Conservation (phyloP, 2,329 filamentous ascomycete species). For the Helminthosporium solani region DNA sequence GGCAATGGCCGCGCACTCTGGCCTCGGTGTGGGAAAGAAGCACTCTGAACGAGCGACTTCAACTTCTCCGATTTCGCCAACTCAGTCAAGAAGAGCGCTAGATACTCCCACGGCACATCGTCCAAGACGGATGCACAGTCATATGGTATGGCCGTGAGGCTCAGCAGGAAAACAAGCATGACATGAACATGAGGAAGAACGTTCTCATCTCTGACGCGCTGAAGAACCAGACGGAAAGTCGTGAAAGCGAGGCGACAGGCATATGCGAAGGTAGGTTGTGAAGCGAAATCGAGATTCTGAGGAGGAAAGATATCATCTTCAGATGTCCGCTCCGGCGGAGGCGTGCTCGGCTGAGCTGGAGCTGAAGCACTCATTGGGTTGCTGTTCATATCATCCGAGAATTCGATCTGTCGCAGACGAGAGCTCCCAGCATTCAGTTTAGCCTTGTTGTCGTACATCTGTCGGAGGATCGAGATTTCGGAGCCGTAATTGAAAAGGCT, state of each 20-base stretch:
- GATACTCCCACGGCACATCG: slow-evolving; percentile 56
- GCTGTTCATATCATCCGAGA: no score
- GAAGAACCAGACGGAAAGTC: slow-evolving; percentile 52
- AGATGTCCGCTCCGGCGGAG: no score
- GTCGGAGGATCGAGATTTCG: slow-evolving; percentile 44
- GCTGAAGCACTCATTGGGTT: no score
- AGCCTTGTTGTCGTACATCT: slow-evolving; percentile 21
- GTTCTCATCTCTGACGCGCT: slow-evolving; percentile 58
- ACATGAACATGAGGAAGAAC: slow-evolving; percentile 64
- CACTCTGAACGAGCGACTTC: slow-evolving; percentile 30
- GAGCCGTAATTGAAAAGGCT: slow-evolving; percentile 56
- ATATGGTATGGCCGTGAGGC: slow-evolving; percentile 41
- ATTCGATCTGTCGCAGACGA: no score
- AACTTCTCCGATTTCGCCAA: slow-evolving; percentile 45
- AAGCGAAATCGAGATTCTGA: slow-evolving; percentile 10
- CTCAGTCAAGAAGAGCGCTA: slow-evolving; percentile 56
- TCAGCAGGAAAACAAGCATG: slow-evolving; percentile 60
- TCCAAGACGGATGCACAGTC: slow-evolving; percentile 30
- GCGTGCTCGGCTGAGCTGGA: no score
- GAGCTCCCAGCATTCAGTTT: no score
- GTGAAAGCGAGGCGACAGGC: slow-evolving; percentile 47
- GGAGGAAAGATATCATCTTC: no score
- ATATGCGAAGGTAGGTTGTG: slow-evolving; percentile 25
- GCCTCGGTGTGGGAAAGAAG: slow-evolving; percentile 51
- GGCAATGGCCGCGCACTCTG: slow-evolving; percentile 60